phyloP scores from a whole-genome alignment of 2,329 filamentous ascomycete genomes.

The Hypomyces perniciosus region DNA sequence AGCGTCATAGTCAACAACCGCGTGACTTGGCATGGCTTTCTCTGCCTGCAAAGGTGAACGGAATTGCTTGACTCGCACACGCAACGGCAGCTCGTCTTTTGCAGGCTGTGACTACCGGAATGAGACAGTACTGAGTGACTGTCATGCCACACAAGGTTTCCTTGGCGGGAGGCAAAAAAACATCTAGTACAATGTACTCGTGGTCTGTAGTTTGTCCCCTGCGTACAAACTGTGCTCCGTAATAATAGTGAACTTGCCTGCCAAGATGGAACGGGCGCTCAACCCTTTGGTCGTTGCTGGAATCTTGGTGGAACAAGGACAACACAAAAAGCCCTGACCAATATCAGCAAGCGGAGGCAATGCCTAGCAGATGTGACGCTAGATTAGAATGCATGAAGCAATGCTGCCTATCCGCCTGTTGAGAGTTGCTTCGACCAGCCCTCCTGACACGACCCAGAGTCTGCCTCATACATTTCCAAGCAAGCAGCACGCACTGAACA shows the following conservation, averaged over 20 bases:
- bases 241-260: not conserved
- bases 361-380: conserved; percentile 10
- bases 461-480: conserved; percentile 3
- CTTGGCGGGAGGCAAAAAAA: conserved; percentile 7
- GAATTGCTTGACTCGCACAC: conserved; percentile 9
- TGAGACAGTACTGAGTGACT: conserved; percentile 1
- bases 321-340: not conserved
- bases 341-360: conserved; percentile 1
- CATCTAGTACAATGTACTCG: not conserved
- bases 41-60: not conserved
- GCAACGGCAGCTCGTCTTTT: not conserved
- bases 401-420: conserved; percentile 20
- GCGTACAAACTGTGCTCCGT: not conserved
- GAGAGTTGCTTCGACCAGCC: conserved; percentile 10
- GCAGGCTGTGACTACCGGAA: conserved; percentile 3
- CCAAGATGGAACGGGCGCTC: not conserved
- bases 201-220: not conserved
- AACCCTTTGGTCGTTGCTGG: not conserved
- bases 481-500: conserved; percentile 17
- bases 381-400: conserved; percentile 32
- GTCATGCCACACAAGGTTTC: conserved; percentile 11
- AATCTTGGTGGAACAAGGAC: conserved; percentile 15
- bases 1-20: conserved; percentile 11
- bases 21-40: conserved; percentile 10
- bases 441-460: conserved; percentile 22